Evolutionary conservation across 108 stramenopile species (phyloP).

Genomic region (Phaeodactylum tricornutum): DNA sequence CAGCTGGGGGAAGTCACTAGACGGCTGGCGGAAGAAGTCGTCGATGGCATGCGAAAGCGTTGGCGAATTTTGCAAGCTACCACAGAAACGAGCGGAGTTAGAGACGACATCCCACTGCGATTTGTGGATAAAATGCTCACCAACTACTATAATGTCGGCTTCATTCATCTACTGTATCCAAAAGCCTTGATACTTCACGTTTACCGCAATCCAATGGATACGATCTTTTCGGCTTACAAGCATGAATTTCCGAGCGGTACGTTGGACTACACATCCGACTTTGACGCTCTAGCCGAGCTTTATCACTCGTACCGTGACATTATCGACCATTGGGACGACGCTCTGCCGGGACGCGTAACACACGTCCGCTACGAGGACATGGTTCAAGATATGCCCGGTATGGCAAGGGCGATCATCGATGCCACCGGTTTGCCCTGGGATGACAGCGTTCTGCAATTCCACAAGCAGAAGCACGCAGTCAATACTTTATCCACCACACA

Average conservation of each 20-base stretch:
- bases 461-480: conserved; percentile 83
- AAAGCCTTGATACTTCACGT: conserved; percentile 80
- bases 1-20: conserved; percentile 27
- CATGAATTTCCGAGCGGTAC: conserved; percentile 72
- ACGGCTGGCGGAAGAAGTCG: conserved; percentile 52
- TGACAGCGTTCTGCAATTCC: conserved; percentile 64
- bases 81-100: conserved; percentile 15
- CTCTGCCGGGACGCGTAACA: conserved; percentile 71
- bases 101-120: conserved; percentile 19
- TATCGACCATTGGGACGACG: conserved; percentile 76
- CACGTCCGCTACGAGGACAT: conserved; percentile 82
- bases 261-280: conserved; percentile 72
- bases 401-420: conserved; percentile 44
- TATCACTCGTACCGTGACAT: conserved; percentile 64
- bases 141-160: conserved; percentile 73
- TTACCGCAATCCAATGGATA: conserved; percentile 76
- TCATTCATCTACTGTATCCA: conserved; percentile 85
- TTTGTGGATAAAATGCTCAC: conserved; percentile 87
- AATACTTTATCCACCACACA: conserved; percentile 82
- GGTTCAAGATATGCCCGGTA: conserved; percentile 58
- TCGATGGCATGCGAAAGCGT: conserved; percentile 43
- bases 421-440: conserved; percentile 50
- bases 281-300: conserved; percentile 45
- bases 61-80: conserved; percentile 53
- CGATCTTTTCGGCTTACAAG: conserved; percentile 70